Percentiles rank a stretch among this genome's conserved stretches.
Evolutionary conservation across 2,329 filamentous ascomycete species (phyloP).

Genomic region (Phoma herbarum): DNA sequence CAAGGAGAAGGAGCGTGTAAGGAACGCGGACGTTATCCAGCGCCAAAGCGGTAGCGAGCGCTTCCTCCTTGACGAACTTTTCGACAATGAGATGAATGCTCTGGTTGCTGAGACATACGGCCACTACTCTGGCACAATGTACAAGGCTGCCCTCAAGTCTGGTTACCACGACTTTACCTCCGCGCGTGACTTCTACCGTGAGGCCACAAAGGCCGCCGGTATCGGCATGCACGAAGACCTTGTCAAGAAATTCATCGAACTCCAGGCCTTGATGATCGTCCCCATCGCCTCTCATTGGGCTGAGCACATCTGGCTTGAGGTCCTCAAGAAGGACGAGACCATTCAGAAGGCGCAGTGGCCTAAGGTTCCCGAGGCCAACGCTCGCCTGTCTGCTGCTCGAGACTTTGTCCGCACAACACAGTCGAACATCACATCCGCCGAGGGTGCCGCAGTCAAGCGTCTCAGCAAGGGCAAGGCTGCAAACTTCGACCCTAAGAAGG

Average conservation of each 20-base stretch:
- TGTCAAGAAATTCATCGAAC: constrained; percentile 80
- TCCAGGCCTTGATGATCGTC: constrained; percentile 82
- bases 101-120: constrained; percentile 79
- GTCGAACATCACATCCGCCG: constrained; percentile 84
- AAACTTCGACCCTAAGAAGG: constrained; percentile 86
- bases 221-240: constrained; percentile 88
- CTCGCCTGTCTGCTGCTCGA: constrained; percentile 76
- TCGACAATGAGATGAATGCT: constrained; percentile 90
- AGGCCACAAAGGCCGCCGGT: constrained; percentile 77
- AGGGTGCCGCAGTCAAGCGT: constrained; percentile 84
- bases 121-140: constrained; percentile 70
- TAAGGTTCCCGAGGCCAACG: constrained; percentile 69
- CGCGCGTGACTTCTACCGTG: constrained; percentile 89
- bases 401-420: constrained; percentile 80
- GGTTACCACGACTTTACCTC: constrained; percentile 90
- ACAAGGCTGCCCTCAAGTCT: constrained; percentile 57
- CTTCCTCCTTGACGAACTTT: constrained; percentile 85
- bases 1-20: constrained; percentile 55
- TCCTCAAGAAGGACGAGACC: constrained; percentile 77
- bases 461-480: constrained; percentile 90
- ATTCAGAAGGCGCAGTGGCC: constrained; percentile 85
- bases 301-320: constrained; percentile 92
- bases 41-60: constrained; percentile 72
- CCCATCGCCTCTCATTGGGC: constrained; percentile 93
- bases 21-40: constrained; percentile 67